phyloP scores from a whole-genome alignment of 2,329 filamentous ascomycete species.

The Alternaria brassicicola region DNA sequence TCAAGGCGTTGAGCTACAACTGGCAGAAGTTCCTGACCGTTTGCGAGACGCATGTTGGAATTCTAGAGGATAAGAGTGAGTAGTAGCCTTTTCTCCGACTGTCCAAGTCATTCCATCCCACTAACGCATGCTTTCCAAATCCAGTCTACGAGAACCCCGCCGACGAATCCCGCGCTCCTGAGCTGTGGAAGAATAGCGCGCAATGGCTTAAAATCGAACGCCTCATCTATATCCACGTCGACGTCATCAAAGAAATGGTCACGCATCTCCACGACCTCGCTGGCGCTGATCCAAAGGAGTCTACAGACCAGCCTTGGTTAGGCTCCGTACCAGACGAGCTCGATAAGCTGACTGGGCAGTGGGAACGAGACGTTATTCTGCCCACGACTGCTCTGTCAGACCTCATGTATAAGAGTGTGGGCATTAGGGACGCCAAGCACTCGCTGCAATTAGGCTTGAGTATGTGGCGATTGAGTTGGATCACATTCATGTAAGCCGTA shows the following conservation, averaged over 20 bases:
- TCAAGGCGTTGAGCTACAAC: slow-evolving; percentile 53
- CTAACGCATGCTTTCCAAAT: neutral
- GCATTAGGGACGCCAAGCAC: slow-evolving; percentile 58
- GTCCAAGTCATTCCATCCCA: neutral
- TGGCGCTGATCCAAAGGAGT: slow-evolving; percentile 38
- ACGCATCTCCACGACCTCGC: slow-evolving; percentile 52
- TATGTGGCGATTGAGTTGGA: slow-evolving; percentile 66
- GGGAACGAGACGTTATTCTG: slow-evolving; percentile 58
- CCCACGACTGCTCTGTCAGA: slow-evolving; percentile 59
- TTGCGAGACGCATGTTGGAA: slow-evolving; percentile 57
- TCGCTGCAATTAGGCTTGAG: slow-evolving; percentile 56
- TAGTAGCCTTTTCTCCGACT: neutral
- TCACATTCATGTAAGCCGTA: slow-evolving; percentile 71
- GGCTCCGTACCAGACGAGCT: slow-evolving; percentile 50
- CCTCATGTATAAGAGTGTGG: slow-evolving; percentile 60
- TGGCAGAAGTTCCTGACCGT: slow-evolving; percentile 56
- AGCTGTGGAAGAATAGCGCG: slow-evolving; percentile 59
- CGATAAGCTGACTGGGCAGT: slow-evolving; percentile 54
- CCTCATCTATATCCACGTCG: slow-evolving; percentile 57
- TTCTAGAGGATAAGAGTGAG: slow-evolving; percentile 48
- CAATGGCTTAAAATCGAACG: slow-evolving; percentile 61
- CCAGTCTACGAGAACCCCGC: slow-evolving; percentile 60
- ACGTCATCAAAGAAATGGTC: slow-evolving; percentile 56
- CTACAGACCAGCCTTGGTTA: slow-evolving; percentile 49
- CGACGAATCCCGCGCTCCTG: slow-evolving; percentile 59